Percentiles rank a stretch among this genome's conserved stretches.
Evolutionary conservation across 2,329 filamentous ascomycete genomes (phyloP).

Genomic region (Keithomyces neogunnii): DNA sequence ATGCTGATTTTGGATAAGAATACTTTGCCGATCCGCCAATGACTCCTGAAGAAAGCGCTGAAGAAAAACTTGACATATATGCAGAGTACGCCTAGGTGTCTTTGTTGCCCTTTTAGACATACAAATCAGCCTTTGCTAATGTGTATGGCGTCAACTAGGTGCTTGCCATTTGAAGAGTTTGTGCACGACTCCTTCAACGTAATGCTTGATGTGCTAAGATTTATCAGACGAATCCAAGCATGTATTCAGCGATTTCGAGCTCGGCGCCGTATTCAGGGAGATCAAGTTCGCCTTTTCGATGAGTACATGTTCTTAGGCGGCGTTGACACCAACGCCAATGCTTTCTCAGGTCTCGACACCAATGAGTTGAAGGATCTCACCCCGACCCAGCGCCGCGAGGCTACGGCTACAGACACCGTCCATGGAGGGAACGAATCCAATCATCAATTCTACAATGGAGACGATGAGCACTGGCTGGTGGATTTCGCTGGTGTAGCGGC

Average conservation of each 20-base stretch:
- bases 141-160: slow-evolving; percentile 25
- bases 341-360: slow-evolving; percentile 53
- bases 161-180: slow-evolving; percentile 49
- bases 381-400: slow-evolving; percentile 51
- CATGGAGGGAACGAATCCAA: slow-evolving; percentile 34
- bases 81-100: slow-evolving; percentile 37
- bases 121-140: background rate
- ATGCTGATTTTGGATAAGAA: slow-evolving; percentile 31
- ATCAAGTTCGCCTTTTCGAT: slow-evolving; percentile 58
- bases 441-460: slow-evolving; percentile 40
- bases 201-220: background rate
- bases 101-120: background rate
- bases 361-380: slow-evolving; percentile 49
- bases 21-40: slow-evolving; percentile 74
- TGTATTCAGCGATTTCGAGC: slow-evolving; percentile 76
- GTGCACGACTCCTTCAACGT: background rate
- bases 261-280: slow-evolving; percentile 62
- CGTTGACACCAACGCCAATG: slow-evolving; percentile 48
- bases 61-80: slow-evolving; percentile 61
- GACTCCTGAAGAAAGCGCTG: slow-evolving; percentile 57
- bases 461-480: slow-evolving; percentile 57
- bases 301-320: slow-evolving; percentile 81
- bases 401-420: slow-evolving; percentile 55
- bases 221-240: slow-evolving; percentile 64
- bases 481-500: slow-evolving; percentile 73